phyloP scores from a whole-genome alignment of 2,329 filamentous ascomycete genomes.

The Cladobotryum protrusum region DNA sequence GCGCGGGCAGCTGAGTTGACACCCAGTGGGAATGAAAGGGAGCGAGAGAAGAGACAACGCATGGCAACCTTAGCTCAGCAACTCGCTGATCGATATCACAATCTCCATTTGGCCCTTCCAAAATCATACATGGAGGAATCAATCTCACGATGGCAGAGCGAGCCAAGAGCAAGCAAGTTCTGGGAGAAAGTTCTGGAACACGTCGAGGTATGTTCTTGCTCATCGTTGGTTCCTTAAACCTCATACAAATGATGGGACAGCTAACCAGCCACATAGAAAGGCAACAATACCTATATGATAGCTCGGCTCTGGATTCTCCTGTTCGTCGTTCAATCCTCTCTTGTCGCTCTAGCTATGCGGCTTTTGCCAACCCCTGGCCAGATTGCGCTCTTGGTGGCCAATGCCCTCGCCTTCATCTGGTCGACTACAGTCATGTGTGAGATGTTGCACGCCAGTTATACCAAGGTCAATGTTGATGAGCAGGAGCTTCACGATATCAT shows the following conservation, averaged over 20 bases:
- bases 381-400: too few relatives aligned
- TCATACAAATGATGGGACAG: too few relatives aligned
- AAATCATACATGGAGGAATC: slow-evolving; percentile 8
- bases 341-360: slow-evolving; percentile 1
- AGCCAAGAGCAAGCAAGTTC: slow-evolving; percentile 11
- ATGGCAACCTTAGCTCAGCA: slow-evolving; percentile 10
- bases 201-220: slow-evolving; percentile 10
- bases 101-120: slow-evolving; percentile 2
- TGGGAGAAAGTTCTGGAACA: slow-evolving; percentile 15
- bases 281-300: background rate
- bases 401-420: too few relatives aligned
- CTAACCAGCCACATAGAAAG: background rate
- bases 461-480: too few relatives aligned
- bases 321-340: slow-evolving; percentile 6
- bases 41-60: slow-evolving; percentile 1
- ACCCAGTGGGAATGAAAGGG: background rate
- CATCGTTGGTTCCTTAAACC: too few relatives aligned
- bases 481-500: too few relatives aligned
- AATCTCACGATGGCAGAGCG: slow-evolving; percentile 4
- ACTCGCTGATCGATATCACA: slow-evolving; percentile 6
- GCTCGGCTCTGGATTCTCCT: slow-evolving; percentile 10
- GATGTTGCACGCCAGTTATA: too few relatives aligned
- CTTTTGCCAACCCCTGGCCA: too few relatives aligned
- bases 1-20: too few relatives aligned
- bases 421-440: too few relatives aligned